phyloP scores from a whole-genome alignment of 257 asterid species.

The Lavandula angustifolia region DNA sequence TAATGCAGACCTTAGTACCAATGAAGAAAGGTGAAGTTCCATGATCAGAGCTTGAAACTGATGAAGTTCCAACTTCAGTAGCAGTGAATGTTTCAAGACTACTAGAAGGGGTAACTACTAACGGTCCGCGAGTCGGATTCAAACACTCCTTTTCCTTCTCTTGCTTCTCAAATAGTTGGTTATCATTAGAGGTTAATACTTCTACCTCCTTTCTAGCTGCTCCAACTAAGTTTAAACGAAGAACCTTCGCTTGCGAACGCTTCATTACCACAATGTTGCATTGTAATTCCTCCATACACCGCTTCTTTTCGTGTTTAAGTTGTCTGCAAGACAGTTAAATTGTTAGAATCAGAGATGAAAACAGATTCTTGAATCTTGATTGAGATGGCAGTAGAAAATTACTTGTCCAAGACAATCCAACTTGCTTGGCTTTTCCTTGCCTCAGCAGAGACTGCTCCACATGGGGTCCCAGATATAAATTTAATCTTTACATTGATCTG shows the following conservation, averaged over 20 bases:
- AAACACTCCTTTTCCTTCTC: slow-evolving; percentile 39
- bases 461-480: slow-evolving; percentile 69
- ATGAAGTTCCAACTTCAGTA: slow-evolving; percentile 88
- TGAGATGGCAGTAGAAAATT: slow-evolving; percentile 28
- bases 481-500: slow-evolving; percentile 94
- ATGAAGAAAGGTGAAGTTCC: slow-evolving; percentile 83
- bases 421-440: slow-evolving; percentile 80
- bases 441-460: slow-evolving; percentile 88
- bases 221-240: slow-evolving; percentile 83
- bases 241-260: slow-evolving; percentile 90
- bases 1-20: slow-evolving; percentile 47
- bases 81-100: slow-evolving; percentile 94
- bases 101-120: slow-evolving; percentile 84
- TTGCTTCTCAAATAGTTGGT: slow-evolving; percentile 41
- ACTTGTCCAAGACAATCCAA: slow-evolving; percentile 98
- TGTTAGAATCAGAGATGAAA: background rate
- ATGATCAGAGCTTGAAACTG: slow-evolving; percentile 94
- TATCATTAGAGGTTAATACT: slow-evolving; percentile 32
- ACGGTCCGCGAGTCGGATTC: slow-evolving; percentile 65
- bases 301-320: slow-evolving; percentile 77
- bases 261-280: slow-evolving; percentile 98
- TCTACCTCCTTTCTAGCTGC: slow-evolving; percentile 61
- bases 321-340: slow-evolving; percentile 52
- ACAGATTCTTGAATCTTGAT: background rate
- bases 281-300: slow-evolving; percentile 92